A percentile compares a stretch with the other conserved stretches of the same genome.
These are phyloP conservation scores for Asterochloris sp. DNA, from an alignment of 139 green algal genomes.

Conservation along the genomic window DNA sequence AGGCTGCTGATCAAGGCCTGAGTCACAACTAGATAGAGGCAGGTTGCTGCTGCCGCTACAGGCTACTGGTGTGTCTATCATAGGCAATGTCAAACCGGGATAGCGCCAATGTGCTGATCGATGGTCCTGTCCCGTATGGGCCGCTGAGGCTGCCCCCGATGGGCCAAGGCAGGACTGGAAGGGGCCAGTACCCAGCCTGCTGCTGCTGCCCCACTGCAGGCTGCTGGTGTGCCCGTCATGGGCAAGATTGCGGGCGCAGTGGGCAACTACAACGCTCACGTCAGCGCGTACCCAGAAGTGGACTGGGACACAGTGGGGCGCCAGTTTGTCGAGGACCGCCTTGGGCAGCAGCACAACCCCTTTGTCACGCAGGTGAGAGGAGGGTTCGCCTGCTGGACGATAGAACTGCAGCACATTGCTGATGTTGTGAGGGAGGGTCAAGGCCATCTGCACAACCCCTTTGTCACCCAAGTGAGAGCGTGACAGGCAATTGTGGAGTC, in stretches of 20 bases:
- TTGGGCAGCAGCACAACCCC: constrained; percentile 85
- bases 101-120: not conserved
- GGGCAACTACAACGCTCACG: constrained; percentile 99
- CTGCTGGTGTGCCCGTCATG: constrained; percentile 60
- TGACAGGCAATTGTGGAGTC: too few relatives aligned
- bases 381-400: not conserved
- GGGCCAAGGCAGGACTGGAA: not conserved
- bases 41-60: too few relatives aligned
- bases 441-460: constrained; percentile 87
- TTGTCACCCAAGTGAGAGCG: constrained; percentile 56
- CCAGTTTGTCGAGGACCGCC: constrained; percentile 66
- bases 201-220: constrained; percentile 18
- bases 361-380: constrained; percentile 66
- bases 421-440: constrained; percentile 62
- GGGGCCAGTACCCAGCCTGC: not conserved
- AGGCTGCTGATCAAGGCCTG: too few relatives aligned
- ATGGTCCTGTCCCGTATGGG: not conserved
- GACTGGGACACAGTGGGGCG: constrained; percentile 85
- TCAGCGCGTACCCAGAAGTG: constrained; percentile 91
- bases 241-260: constrained; percentile 97
- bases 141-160: not conserved
- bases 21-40: too few relatives aligned
- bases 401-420: too few relatives aligned
- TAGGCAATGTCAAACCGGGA: too few relatives aligned
- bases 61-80: too few relatives aligned